Evolutionary conservation across 768 basidiomycete genomes (phyloP), one percentile per base, ranked within the genome.

Genomic region (Paxillus ammoniavirescens): DNA sequence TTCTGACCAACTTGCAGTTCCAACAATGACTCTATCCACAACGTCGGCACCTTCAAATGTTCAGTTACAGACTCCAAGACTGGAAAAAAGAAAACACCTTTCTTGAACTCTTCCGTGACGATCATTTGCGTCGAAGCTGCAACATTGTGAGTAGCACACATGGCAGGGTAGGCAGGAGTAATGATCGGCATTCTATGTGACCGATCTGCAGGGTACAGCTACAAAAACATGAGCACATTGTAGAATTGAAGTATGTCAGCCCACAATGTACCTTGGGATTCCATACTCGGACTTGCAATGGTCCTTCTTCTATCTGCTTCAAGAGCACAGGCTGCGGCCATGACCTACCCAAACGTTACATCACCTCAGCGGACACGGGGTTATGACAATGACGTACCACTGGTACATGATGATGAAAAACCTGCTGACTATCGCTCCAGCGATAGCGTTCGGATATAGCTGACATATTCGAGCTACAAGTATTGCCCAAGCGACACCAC

Each of bases 181-280:
- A 99, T 98, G 65, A 99, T 98, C 12, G 97, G 97, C 97, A 98
- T 98, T 60, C 93, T 82, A 73, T 99, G 97, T n/a, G 91, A 82
- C 53, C 91, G 81, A 70, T 98, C 94, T 55, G 83, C 83, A 5
- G 93, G 93, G 69, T 96, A 98, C 50, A 97, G 70, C 90, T 95
- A 54, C 18, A 37, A n/a, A 26, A 47, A 12, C 17, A 42, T 65
- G 8, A 64, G 49, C 15, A 12, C 18, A 12, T 6, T 3, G 17
- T 26, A 7, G 0, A 12, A 21, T 28, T n/a, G 1, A 6, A 8
- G 8, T 4, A 36, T 30, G 33, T 4, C 10, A 28, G 21, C 8
- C 10, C 5, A 28, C 35, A 35, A 38, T 74, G 17, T 64, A 90
- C 94, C 77, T 88, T 92, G 2, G 97, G 97, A 72, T 99, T 99